These are phyloP conservation scores for Gynochthodes officinalis DNA, from an alignment of 257 asterid species.

Conservation along the genomic window DNA sequence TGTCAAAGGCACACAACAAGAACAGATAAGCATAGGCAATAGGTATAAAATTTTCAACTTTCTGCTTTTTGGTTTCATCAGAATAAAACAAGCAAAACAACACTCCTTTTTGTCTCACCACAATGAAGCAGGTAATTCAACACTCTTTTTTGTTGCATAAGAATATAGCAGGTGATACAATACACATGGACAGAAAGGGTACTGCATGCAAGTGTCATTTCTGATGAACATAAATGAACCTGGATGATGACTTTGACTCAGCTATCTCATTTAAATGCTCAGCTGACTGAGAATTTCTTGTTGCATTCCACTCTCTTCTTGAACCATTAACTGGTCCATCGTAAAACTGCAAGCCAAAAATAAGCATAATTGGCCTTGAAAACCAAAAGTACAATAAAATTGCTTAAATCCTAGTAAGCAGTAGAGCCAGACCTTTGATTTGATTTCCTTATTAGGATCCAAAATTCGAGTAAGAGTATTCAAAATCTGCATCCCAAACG, in stretches of 20 bases:
- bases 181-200: neutral
- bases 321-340: conserved; percentile 47
- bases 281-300: conserved; percentile 25
- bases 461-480: conserved; percentile 72
- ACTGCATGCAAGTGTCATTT: neutral
- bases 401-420: conserved; percentile 10
- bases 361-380: conserved; percentile 16
- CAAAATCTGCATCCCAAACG: conserved; percentile 52
- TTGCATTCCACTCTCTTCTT: conserved; percentile 28
- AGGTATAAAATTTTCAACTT: neutral
- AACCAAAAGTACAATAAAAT: conserved; percentile 11
- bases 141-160: no score
- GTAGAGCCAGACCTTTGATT: conserved; percentile 48
- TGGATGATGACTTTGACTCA: conserved; percentile 33
- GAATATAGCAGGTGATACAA: neutral
- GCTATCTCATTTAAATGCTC: conserved; percentile 24
- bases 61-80: neutral
- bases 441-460: conserved; percentile 75
- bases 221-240: conserved; percentile 39
- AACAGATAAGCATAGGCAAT: neutral
- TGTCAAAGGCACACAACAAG: neutral
- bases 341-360: conserved; percentile 43
- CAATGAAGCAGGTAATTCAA: no score
- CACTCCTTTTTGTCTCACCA: no score
- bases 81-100: no score